Percentiles rank a stretch among this genome's conserved stretches.
Evolutionary conservation across 139 green algal genomes (phyloP).

Genomic region (Gonium pectorale): DNA sequence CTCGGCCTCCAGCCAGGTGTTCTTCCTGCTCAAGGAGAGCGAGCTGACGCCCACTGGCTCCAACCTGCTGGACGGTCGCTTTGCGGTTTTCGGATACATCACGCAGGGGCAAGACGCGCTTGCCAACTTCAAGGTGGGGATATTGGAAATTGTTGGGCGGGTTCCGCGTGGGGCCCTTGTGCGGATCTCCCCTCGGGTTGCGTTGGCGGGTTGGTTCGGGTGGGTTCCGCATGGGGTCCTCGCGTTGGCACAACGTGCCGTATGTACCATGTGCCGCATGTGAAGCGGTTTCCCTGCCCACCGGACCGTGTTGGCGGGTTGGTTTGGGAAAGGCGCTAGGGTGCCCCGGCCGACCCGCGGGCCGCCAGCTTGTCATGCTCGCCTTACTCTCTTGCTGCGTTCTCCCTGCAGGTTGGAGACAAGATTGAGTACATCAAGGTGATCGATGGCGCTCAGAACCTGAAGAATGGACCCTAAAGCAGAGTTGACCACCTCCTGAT

Average conservation of each 20-base stretch:
- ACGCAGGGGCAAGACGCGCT: conserved; percentile 75
- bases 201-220: neutral
- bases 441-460: conserved; percentile 76
- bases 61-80: conserved; percentile 98
- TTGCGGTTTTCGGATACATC: conserved; percentile 98
- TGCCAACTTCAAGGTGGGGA: conserved; percentile 58
- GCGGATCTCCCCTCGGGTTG: too few species aligned
- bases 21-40: conserved; percentile 98
- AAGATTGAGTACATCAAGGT: conserved; percentile 90
- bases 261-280: too few species aligned
- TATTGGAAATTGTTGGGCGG: too few species aligned
- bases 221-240: too few species aligned
- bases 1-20: conserved; percentile 90
- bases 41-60: conserved; percentile 96
- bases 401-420: conserved; percentile 81
- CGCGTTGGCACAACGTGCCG: too few species aligned
- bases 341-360: too few species aligned
- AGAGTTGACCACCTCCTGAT: neutral
- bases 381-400: neutral
- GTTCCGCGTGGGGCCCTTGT: too few species aligned
- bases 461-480: conserved; percentile 62
- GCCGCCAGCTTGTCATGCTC: too few species aligned
- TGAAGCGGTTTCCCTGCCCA: too few species aligned
- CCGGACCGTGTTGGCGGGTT: too few species aligned
- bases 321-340: too few species aligned